phyloP scores from a whole-genome alignment of 169 alveolate genomes.

The Cryptosporidium xiaoi region DNA sequence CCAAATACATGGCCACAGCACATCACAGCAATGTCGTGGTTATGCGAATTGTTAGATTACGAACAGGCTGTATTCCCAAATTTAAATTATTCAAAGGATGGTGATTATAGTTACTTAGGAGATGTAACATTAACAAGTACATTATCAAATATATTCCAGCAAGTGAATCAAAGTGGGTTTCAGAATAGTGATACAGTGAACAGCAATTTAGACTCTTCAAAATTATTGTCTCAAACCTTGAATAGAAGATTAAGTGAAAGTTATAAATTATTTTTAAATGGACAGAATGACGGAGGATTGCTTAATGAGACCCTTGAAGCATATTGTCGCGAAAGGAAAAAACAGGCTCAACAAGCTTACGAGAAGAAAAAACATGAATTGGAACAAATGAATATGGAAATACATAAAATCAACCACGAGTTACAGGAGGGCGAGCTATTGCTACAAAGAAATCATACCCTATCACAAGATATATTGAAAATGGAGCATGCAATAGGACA shows the following conservation, averaged over 20 bases:
- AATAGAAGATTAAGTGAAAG: conserved; percentile 61
- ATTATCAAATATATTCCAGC: conserved; percentile 23
- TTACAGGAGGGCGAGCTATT: conserved; percentile 66
- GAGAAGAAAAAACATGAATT: conserved; percentile 70
- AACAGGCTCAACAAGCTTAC: conserved; percentile 69
- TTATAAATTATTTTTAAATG: conserved; percentile 46
- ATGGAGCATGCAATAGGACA: conserved; percentile 72
- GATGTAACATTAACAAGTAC: conserved; percentile 59
- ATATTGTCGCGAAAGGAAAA: conserved; percentile 71
- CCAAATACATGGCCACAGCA: conserved; percentile 85
- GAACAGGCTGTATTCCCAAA: conserved; percentile 82
- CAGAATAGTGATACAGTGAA: conserved; percentile 16
- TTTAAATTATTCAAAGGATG: conserved; percentile 77
- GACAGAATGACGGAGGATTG: conserved; percentile 71
- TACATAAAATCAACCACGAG: conserved; percentile 60
- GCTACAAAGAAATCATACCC: conserved; percentile 62
- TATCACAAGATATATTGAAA: conserved; percentile 56
- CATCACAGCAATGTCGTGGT: conserved; percentile 84
- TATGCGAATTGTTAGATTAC: conserved; percentile 83
- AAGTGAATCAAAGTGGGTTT: conserved; percentile 3
- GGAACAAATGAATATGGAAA: conserved; percentile 70
- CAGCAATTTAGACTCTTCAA: conserved; percentile 38
- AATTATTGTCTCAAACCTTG: conserved; percentile 58
- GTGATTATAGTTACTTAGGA: conserved; percentile 48
- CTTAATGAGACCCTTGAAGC: conserved; percentile 64